Evolutionary conservation across 73 alveolate species (phyloP), one percentile per base, ranked within the genome.

Genomic region (Loxodes magnus): DNA sequence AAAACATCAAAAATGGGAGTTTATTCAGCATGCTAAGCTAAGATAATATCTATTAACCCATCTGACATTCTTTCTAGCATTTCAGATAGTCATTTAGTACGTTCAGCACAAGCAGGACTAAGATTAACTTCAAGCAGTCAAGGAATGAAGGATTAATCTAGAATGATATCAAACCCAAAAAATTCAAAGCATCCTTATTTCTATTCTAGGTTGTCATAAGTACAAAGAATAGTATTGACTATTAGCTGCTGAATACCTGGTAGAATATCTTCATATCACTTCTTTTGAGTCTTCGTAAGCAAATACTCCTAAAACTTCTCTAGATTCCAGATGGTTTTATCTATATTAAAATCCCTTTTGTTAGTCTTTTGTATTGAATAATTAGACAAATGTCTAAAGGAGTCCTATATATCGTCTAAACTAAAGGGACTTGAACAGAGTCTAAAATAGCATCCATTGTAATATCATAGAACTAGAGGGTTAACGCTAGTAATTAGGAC

Each of bases 111-210:
- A 20, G 93, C 93, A 7, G 93, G 93, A 31, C 80, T 56, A 12
- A 80, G 52, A 61, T 75, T 77, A 0, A 75, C 90, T 56, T 81
- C 94, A 14, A 81, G 28, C 10, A 81, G 64, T 85, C 90, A 81
- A 22, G 94, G 94, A 14, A 53, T 71, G 34, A 59, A 67, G 43
- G 66, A 35, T 19, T 73, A 42, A 62, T 87, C 97, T 24, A 87
- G 55, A 29, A 87, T 60, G 30, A 87, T 82, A 64, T 87, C 97
- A 64, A 83, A 87, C 17, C 97, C 97, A 84, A 64, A 88, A 24
- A 88, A 29, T 77, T 88, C 97, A 65, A 88, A 88, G 59, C 95
- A 62, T 49, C 84, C 82, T 66, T 86, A 46, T 17, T 77, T 65
- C 2, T 56, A 48, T 16, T 67, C 93, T 16, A 79, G 49, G 23